Base-by-base conservation (phyloP, 768 basidiomycete species). In the Coprinellus aureogranulatus region DNA sequence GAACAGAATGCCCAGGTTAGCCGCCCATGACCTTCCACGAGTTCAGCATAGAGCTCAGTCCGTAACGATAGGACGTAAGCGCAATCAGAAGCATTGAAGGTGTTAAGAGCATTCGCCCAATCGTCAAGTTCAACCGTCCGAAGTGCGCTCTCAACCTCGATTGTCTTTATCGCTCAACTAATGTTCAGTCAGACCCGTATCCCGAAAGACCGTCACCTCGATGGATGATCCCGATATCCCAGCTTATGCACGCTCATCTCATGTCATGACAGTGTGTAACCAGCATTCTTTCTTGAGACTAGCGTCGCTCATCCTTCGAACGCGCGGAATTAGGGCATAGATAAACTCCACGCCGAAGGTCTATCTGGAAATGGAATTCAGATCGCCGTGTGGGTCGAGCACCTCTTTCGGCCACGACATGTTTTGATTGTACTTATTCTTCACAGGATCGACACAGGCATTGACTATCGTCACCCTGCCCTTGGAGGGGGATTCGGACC, bases 341-440 rank as follows among this genome's bases (percentile, higher is more conserved):
- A 88, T 62, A 81, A 79, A 59, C 74, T 87, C 20, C 87, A 89
- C 64, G 83, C 84, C 3, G 64, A 78, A 59, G 87, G 86, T 0
- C 77, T 84, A 62, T 75, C 75, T 25, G 88, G 89, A 12, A 77
- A 77, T 39, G 87, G 87, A 1, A 73, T 88, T 67, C 86, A 86
- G 63, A 78, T 91, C 53, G 88, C 80, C 58, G 82, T 89, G 82
- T 83, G 57, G 18, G 51, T 28, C 34, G 34, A 34, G 34, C 34
- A 6, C 34, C 34, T 34, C 14, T 6, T 14, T 75, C 22, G 88
- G 89, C 11, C 77, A 77, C 31, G 87, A 87, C 1, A 72, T 88
- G 67, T 86, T 34, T 6, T 14, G 34, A 14, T 34, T 14, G 34
- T 34, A 52, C n/a, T n/a, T n/a, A n/a, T n/a, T n/a, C n/a, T n/a